Base-by-base conservation (phyloP, 495 filamentous ascomycete species). In the Penicillium subrubescens region DNA sequence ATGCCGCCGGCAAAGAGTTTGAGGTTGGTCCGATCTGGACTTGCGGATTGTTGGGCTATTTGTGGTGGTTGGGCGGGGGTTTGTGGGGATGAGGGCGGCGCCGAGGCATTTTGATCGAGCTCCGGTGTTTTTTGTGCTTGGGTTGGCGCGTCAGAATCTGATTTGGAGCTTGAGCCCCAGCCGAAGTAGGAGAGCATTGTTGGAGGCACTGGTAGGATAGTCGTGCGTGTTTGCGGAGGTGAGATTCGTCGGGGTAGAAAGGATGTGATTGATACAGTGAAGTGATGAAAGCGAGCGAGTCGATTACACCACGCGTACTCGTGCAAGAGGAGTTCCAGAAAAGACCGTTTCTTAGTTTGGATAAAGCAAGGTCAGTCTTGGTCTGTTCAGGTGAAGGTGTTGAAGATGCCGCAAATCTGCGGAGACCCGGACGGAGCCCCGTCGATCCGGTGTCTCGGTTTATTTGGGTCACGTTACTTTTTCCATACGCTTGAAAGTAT, bases 1-100 rank as follows among this genome's bases (percentile, higher is more conserved):
- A 88, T 82, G 61, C 93, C 93, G 73, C 85, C 88, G 65, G 88
- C 78, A 78, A 92, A 87, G 64, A 94, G 77, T 63, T 81, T 82
- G 44, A 75, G 69, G 70, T 76, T 80, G 60, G 72, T 69, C 12
- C 51, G 72, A 62, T 57, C 63, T 68, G 62, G 57, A 53, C 59
- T 55, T 17, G 48, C 11, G 34, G 71, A 33, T 54, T 29, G 62
- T 44, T 67, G 70, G 2, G 31, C 21, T 65, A 60, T n/a, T 68
- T 66, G 63, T 44, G 55, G 41, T 46, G 58, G 55, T 55, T 66
- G 57, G 8, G 60, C 56, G 63, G 66, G 39, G 54, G 70, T 60
- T 4, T 51, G 19, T 58, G 51, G 17, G 33, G 64, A 35, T 19
- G 64, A 46, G 60, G 60, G 44, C 19, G 31, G 25, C n/a, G 59